Base-by-base conservation (phyloP, 352 stramenopile genomes). In the Globisporangium uncinulatum region DNA sequence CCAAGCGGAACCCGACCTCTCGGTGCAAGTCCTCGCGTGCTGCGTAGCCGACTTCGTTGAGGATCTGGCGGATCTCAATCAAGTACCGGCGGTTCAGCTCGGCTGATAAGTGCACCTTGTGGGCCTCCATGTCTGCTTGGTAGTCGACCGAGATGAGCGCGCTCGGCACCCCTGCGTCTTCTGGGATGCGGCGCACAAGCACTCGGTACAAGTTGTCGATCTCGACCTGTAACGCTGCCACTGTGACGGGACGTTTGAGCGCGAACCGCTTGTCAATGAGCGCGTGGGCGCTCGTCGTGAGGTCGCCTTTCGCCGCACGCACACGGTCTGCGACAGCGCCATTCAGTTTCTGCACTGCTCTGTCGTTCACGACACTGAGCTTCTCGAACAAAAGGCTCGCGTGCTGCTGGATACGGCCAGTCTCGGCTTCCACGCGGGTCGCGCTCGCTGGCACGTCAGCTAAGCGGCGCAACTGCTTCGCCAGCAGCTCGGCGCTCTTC, bases 11-110 rank as follows among this genome's bases (percentile, higher is more conserved):
- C 43, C 66, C 68, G 19, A 89, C 60, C 57, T 92, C 79, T 46
- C 83, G 87, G 13, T 63, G 67, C 47, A 92, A 59, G 32, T 89
- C 74, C 54, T 90, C 76, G 17, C 79, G 75, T 21, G 76, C 78
- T 5, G 66, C 69, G 47, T 71, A 89, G 31, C 74, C 81, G 6
- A 85, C 67, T 29, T 92, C 79, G 47, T 74, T 87, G 41, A 92
- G 37, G 48, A 92, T 86, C 36, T 90, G 82, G 0, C 76, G 77
- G 54, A 92, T 84, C 56, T 92, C 82, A 21, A 90, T 71, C 50
- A 86, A 78, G 54, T 92, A 92, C 3, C 79, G 79, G 19, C 82
- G 72, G 49, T 85, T 88, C 48, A 92, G 62, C 53, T 92, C 82
- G 46, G 84, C 74, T 0, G 69, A 60, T 34, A 92, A 50, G 31